Evolutionary conservation across 805 yeast species (phyloP).

Genomic region (Kodamaea sagamina): DNA sequence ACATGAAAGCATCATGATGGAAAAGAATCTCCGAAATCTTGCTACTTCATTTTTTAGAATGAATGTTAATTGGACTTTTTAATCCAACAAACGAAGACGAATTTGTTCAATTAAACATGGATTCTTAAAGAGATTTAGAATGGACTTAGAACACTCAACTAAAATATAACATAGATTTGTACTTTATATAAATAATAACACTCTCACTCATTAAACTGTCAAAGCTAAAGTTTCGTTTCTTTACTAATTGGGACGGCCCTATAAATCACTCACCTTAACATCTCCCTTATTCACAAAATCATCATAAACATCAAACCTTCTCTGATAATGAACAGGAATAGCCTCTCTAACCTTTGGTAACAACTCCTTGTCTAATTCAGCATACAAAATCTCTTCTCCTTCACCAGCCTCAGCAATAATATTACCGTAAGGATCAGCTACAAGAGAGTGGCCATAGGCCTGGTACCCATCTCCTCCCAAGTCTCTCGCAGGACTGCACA

Average conservation of each 20-base stretch:
- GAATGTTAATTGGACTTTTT: no score
- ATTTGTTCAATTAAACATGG: no score
- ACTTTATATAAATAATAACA: no score
- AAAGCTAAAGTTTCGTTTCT: no score
- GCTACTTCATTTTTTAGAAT: no score
- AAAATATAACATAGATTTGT: no score
- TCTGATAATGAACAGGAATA: slow-evolving; percentile 46
- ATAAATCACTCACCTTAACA: slow-evolving; percentile 30
- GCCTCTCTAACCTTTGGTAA: slow-evolving; percentile 43
- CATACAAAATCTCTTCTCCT: slow-evolving; percentile 45
- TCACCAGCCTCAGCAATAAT: slow-evolving; percentile 49
- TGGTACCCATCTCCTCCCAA: slow-evolving; percentile 45
- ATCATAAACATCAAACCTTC: slow-evolving; percentile 45
- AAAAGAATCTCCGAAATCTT: no score
- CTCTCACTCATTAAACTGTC: no score
- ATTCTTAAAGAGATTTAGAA: no score
- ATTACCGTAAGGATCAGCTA: slow-evolving; percentile 44
- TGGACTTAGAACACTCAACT: no score
- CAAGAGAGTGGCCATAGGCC: slow-evolving; percentile 49
- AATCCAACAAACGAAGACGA: no score
- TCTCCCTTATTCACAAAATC: slow-evolving; percentile 40
- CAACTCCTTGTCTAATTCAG: slow-evolving; percentile 41
- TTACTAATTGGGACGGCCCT: not conserved
- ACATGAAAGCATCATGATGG: no score
- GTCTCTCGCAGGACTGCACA: slow-evolving; percentile 90